Evolutionary conservation across 108 stramenopile species (phyloP).

Genomic region (Skeletonema tropicum): DNA sequence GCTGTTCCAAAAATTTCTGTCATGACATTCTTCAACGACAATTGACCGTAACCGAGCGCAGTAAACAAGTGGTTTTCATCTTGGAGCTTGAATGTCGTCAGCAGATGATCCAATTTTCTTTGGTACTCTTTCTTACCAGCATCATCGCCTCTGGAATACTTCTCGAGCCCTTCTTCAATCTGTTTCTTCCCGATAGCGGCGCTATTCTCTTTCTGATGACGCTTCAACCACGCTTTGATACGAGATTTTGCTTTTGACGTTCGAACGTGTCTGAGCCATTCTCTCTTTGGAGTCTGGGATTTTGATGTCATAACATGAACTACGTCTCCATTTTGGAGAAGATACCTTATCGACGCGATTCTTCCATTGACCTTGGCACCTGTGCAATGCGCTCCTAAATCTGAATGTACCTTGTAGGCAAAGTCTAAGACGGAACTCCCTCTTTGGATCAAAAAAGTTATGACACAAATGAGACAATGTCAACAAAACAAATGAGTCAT

Average conservation of each 20-base stretch:
- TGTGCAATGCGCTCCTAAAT: slow-evolving; percentile 23
- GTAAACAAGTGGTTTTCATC: slow-evolving; percentile 24
- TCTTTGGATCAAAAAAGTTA: not conserved
- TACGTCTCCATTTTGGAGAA: slow-evolving; percentile 29
- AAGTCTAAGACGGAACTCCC: slow-evolving; percentile 41
- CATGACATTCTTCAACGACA: slow-evolving; percentile 29
- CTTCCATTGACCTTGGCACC: slow-evolving; percentile 42
- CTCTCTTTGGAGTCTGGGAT: slow-evolving; percentile 25
- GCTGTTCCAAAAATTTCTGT: slow-evolving; percentile 29
- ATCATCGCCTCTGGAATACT: slow-evolving; percentile 13
- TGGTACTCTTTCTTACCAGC: slow-evolving; percentile 25
- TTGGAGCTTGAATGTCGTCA: slow-evolving; percentile 13
- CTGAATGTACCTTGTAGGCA: slow-evolving; percentile 35
- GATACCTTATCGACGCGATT: slow-evolving; percentile 16
- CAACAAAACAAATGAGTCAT: not conserved
- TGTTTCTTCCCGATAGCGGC: slow-evolving; percentile 14
- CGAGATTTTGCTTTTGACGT: slow-evolving; percentile 36
- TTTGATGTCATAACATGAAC: slow-evolving; percentile 29
- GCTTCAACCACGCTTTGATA: slow-evolving; percentile 32
- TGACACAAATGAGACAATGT: not conserved
- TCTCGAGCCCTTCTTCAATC: slow-evolving; percentile 18
- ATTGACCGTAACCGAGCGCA: slow-evolving; percentile 27
- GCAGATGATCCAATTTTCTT: slow-evolving; percentile 18
- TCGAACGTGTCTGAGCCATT: slow-evolving; percentile 29
- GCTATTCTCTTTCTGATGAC: slow-evolving; percentile 22